Conservation (phyloP, 1,284 basidiomycete species). For the Waitea zeae region DNA sequence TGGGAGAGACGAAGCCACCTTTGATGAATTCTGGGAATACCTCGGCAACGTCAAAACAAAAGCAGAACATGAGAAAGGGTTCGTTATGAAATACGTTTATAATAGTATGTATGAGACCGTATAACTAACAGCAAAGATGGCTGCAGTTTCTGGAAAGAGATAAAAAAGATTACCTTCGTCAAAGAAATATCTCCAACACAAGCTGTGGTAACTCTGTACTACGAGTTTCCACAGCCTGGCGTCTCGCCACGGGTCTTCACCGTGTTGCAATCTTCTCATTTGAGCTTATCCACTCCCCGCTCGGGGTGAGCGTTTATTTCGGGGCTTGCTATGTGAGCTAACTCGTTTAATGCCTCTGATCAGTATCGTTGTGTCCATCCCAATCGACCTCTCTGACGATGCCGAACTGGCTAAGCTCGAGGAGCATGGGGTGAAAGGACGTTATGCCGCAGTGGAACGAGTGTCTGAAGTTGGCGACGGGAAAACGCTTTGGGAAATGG, state of each 20-base stretch:
- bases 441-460: slow-evolving; percentile 54
- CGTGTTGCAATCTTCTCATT: slow-evolving; percentile 42
- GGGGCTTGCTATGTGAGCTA: slow-evolving; percentile 2
- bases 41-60: slow-evolving; percentile 38
- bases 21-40: slow-evolving; percentile 55
- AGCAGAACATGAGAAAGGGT: slow-evolving; percentile 52
- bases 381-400: slow-evolving; percentile 43
- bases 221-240: slow-evolving; percentile 47
- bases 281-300: slow-evolving; percentile 27
- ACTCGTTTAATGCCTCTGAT: background rate
- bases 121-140: background rate
- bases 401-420: slow-evolving; percentile 41
- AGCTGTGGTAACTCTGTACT: slow-evolving; percentile 54
- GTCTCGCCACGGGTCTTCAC: slow-evolving; percentile 63
- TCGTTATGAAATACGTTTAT: slow-evolving; percentile 10
- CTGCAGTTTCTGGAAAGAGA: slow-evolving; percentile 41
- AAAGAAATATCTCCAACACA: slow-evolving; percentile 44
- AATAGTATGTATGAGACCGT: background rate
- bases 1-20: slow-evolving; percentile 39
- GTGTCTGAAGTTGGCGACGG: slow-evolving; percentile 45
- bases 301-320: slow-evolving; percentile 27
- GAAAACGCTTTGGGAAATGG: slow-evolving; percentile 62
- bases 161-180: slow-evolving; percentile 44
- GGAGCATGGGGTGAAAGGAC: slow-evolving; percentile 47
- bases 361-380: slow-evolving; percentile 54